A percentile compares a stretch with the other conserved stretches of the same genome.
phyloP scores from a whole-genome alignment of 2,329 filamentous ascomycete genomes.

The Botrytis fabae region DNA sequence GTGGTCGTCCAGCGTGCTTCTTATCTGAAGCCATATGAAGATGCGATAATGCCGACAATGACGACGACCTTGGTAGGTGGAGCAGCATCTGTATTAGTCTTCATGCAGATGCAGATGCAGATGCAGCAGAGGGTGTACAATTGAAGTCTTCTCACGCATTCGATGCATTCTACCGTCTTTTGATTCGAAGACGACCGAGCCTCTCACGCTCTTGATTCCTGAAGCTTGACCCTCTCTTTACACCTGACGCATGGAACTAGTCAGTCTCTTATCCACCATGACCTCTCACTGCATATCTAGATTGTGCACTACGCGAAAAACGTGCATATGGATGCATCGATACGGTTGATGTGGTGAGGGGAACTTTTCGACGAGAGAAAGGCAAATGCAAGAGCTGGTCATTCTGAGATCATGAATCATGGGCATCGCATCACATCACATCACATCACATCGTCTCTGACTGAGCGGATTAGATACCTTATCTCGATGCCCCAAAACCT shows the following conservation, averaged over 20 bases:
- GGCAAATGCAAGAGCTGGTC: not conserved
- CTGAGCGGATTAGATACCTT: not conserved
- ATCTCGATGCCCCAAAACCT: not conserved
- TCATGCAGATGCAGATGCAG: not conserved
- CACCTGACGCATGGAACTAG: conserved; percentile 7
- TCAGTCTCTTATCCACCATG: conserved; percentile 9
- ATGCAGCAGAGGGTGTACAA: not conserved
- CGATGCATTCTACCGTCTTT: not conserved
- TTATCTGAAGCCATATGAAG: not conserved
- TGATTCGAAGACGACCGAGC: conserved; percentile 15
- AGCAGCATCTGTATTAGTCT: not conserved
- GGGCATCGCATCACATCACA: not conserved
- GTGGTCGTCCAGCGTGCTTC: not conserved
- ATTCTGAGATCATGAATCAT: not conserved
- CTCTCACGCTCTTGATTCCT: not conserved
- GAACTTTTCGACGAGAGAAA: not conserved
- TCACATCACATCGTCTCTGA: not conserved
- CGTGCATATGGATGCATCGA: conserved; percentile 5
- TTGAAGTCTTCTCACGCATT: not conserved
- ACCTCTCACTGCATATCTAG: not conserved
- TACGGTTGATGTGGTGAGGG: not conserved
- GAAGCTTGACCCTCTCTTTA: conserved; percentile 1
- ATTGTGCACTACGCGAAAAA: not conserved
- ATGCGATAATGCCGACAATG: not conserved
- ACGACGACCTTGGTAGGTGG: not conserved